Evolutionary conservation across 192 early-diverging fungal genomes (phyloP).

Genomic region (Backusella westeae): DNA sequence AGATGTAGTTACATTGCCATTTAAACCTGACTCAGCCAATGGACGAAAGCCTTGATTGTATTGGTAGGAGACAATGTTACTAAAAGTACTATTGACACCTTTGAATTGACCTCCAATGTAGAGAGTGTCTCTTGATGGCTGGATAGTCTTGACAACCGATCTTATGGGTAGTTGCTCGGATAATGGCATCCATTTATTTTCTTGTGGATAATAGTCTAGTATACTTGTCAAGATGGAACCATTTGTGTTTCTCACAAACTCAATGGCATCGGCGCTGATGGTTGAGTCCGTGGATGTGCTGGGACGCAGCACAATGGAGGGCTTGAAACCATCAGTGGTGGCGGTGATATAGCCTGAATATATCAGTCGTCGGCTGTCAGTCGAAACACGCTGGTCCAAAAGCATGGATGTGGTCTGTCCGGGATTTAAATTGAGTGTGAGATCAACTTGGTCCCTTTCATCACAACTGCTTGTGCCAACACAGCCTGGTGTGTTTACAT

Average conservation of each 20-base stretch:
- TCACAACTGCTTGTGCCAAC: conserved; percentile 21
- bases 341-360: conserved; percentile 26
- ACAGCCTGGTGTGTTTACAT: conserved; percentile 35
- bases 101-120: conserved; percentile 62
- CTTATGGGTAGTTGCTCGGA: conserved; percentile 42
- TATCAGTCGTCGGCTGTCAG: conserved; percentile 10
- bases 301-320: conserved; percentile 14
- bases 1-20: conserved; percentile 28
- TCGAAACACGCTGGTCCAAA: conserved; percentile 9
- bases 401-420: background rate
- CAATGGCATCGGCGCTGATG: conserved; percentile 22
- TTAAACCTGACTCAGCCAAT: conserved; percentile 11
- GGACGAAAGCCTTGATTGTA: conserved; percentile 7
- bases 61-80: conserved; percentile 59
- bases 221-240: conserved; percentile 13
- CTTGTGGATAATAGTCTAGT: conserved; percentile 14
- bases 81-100: conserved; percentile 31
- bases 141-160: conserved; percentile 49
- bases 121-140: conserved; percentile 29
- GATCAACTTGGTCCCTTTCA: conserved; percentile 21
- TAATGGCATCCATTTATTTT: conserved; percentile 17
- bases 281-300: background rate
- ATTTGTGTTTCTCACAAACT: conserved; percentile 20
- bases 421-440: background rate
- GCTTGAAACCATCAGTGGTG: conserved; percentile 17